Evolutionary conservation across 2,329 filamentous ascomycete genomes (phyloP).

Genomic region (Hyphodiscus sp.): DNA sequence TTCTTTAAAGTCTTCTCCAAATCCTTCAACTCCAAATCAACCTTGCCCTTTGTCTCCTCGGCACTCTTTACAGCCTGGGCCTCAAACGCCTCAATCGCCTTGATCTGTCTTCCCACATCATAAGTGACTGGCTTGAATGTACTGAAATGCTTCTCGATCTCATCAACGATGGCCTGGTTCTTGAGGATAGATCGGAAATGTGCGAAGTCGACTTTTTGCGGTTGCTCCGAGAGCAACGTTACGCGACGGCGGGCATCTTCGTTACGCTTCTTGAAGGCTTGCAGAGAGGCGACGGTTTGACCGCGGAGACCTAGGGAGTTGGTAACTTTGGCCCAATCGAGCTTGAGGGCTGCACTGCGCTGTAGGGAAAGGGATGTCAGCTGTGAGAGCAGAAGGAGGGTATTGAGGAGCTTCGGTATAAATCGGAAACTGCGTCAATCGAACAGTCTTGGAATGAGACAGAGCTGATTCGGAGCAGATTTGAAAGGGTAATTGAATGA

Average conservation of each 20-base stretch:
- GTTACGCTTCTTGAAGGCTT: conserved; percentile 99
- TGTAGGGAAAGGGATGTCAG: conserved; percentile 37
- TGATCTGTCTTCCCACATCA: conserved; percentile 89
- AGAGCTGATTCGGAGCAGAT: not conserved
- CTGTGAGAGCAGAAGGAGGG: conserved; percentile 13
- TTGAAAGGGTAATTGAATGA: conserved; percentile 23
- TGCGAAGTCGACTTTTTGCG: conserved; percentile 84
- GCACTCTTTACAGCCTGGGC: conserved; percentile 95
- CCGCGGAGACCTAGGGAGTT: conserved; percentile 93
- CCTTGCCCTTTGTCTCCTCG: conserved; percentile 91
- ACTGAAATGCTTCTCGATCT: conserved; percentile 94
- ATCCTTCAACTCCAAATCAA: conserved; percentile 91
- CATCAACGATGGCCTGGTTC: conserved; percentile 91
- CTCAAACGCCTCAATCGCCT: conserved; percentile 98
- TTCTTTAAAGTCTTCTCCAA: conserved; percentile 93
- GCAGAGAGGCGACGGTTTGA: conserved; percentile 83
- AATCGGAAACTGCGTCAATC: conserved; percentile 7
- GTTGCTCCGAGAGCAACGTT: conserved; percentile 72
- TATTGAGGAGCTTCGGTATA: conserved; percentile 15
- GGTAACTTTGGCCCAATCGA: conserved; percentile 97
- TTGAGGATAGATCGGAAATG: conserved; percentile 89
- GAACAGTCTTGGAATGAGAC: not conserved
- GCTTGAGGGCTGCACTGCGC: conserved; percentile 97
- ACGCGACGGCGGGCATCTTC: conserved; percentile 96
- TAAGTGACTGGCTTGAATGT: conserved; percentile 89